These are phyloP conservation scores for Ustilago xerochloae DNA, from an alignment of 1,284 basidiomycete genomes.

Conservation along the genomic window DNA sequence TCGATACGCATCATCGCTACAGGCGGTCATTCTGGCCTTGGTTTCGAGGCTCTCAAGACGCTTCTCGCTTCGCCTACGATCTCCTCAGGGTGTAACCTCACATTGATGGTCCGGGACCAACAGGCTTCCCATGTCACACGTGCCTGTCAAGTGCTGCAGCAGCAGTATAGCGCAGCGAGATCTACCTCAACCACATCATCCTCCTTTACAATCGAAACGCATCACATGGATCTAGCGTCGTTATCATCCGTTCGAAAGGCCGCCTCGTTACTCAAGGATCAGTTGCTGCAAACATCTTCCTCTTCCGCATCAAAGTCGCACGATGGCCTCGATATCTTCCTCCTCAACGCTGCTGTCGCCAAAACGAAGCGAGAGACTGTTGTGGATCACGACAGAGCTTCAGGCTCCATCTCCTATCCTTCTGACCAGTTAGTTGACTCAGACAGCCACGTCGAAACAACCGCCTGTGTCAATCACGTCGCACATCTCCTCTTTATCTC, in stretches of 20 bases:
- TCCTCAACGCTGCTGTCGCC: constrained; percentile 50
- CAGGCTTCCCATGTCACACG: constrained; percentile 1
- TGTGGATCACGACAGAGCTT: constrained; percentile 16
- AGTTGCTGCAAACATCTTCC: constrained; percentile 6
- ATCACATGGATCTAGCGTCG: constrained; percentile 32
- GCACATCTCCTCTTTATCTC: constrained; percentile 48
- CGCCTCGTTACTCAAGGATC: constrained; percentile 19
- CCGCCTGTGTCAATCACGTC: constrained; percentile 51
- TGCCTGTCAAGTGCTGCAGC: constrained; percentile 10
- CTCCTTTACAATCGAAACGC: constrained; percentile 11
- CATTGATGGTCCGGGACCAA: constrained; percentile 23
- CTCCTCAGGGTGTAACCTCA: constrained; percentile 15
- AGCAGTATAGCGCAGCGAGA: constrained; percentile 7
- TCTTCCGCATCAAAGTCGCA: not conserved
- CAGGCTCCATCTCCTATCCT: not conserved
- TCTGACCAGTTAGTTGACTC: constrained; percentile 23
- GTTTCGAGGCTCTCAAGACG: constrained; percentile 43
- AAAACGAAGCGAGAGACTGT: constrained; percentile 26
- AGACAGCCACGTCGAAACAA: constrained; percentile 32
- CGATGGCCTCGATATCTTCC: constrained; percentile 31
- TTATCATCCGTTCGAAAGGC: constrained; percentile 37
- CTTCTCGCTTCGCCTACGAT: constrained; percentile 23
- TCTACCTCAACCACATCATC: not conserved
- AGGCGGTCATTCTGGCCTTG: constrained; percentile 45
- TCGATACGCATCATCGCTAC: constrained; percentile 37